Conservation (phyloP, 2,329 filamentous ascomycete species). For the Alternaria incomplexa region DNA sequence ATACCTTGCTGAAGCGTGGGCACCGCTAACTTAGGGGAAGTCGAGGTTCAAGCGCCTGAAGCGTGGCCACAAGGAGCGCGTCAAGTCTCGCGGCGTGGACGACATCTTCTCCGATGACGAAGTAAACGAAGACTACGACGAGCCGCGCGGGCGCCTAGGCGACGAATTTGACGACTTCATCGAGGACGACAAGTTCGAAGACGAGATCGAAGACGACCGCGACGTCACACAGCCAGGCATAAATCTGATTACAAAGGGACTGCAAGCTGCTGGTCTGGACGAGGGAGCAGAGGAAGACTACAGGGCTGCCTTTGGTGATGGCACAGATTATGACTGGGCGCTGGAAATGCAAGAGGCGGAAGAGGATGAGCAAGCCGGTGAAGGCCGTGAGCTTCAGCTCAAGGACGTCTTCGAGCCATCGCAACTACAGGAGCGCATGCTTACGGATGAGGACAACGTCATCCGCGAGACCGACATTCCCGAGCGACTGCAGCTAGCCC, state of each 20-base stretch:
- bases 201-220: slow-evolving; percentile 84
- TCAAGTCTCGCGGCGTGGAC: slow-evolving; percentile 73
- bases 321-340: slow-evolving; percentile 95
- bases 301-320: slow-evolving; percentile 93
- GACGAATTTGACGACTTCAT: slow-evolving; percentile 76
- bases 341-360: slow-evolving; percentile 86
- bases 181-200: slow-evolving; percentile 81
- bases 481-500: slow-evolving; percentile 90
- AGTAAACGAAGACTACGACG: slow-evolving; percentile 65
- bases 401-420: slow-evolving; percentile 99
- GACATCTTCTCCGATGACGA: slow-evolving; percentile 98
- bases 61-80: slow-evolving; percentile 78
- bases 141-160: slow-evolving; percentile 40
- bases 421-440: slow-evolving; percentile 88
- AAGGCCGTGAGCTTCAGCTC: slow-evolving; percentile 85
- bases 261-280: slow-evolving; percentile 84
- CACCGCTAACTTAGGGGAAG: slow-evolving; percentile 54
- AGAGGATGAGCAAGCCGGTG: slow-evolving; percentile 75
- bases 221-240: slow-evolving; percentile 85
- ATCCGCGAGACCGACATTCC: slow-evolving; percentile 90
- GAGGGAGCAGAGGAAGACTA: slow-evolving; percentile 95
- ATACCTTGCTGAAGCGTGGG: slow-evolving; percentile 2
- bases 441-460: slow-evolving; percentile 92
- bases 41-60: slow-evolving; percentile 97
- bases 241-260: slow-evolving; percentile 70